phyloP scores from a whole-genome alignment of 192 early-diverging fungal genomes.

The Coemansia sp. region DNA sequence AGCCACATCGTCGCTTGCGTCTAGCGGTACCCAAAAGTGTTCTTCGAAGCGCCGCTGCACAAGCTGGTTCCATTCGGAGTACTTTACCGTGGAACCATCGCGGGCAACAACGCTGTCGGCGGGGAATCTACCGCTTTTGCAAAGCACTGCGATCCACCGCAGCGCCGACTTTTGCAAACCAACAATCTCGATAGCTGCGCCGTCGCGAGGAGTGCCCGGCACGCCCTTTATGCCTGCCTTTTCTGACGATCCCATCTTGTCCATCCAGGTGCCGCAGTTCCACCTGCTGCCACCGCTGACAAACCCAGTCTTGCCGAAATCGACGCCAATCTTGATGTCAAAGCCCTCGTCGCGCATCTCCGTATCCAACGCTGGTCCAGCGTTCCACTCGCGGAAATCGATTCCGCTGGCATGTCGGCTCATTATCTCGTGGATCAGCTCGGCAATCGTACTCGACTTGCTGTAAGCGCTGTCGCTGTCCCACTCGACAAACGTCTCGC shows the following conservation, averaged over 20 bases:
- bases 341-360: constrained; percentile 94
- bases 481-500: constrained; percentile 67
- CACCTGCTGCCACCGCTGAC: constrained; percentile 82
- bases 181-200: constrained; percentile 87
- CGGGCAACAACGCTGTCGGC: constrained; percentile 52
- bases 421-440: constrained; percentile 90
- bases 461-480: constrained; percentile 68
- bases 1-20: constrained; percentile 60
- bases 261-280: constrained; percentile 99
- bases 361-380: constrained; percentile 80
- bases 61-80: constrained; percentile 76
- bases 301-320: constrained; percentile 74
- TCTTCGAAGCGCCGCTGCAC: constrained; percentile 83
- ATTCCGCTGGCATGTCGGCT: constrained; percentile 88
- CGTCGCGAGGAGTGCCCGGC: constrained; percentile 93
- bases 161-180: constrained; percentile 85
- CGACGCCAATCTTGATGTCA: constrained; percentile 71
- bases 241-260: constrained; percentile 94
- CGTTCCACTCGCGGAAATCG: constrained; percentile 93
- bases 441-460: constrained; percentile 68
- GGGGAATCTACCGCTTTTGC: constrained; percentile 43
- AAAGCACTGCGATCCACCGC: constrained; percentile 72
- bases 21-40: constrained; percentile 86
- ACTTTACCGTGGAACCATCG: constrained; percentile 55
- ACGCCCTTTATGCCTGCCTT: constrained; percentile 91